Evolutionary conservation across 768 basidiomycete species (phyloP), one percentile per base, ranked within the genome.

Genomic region (Pisolithus orientalis): DNA sequence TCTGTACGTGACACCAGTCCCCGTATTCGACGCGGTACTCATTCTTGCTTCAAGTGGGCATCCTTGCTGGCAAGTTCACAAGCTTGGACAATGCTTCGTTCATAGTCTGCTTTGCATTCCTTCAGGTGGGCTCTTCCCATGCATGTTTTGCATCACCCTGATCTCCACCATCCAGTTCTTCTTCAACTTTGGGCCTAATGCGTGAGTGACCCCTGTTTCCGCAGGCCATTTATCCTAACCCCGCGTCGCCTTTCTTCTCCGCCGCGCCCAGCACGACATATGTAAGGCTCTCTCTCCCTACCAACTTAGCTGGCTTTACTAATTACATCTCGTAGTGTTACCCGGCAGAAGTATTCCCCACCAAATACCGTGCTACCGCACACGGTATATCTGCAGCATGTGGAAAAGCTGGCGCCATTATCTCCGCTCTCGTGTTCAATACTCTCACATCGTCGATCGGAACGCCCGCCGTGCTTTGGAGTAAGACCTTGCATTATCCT

Each of bases 161-260:
- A 55, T 47, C 14, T 28, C 54, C 9, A 51, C 61, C 32, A 17
- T 44, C 0, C 54, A 82, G 73, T 87, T 87, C 72, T 87, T 88
- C 75, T 88, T 88, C 75, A 88, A 89, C 70, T 90, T 87, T 59
- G 87, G 87, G 17, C 83, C 85, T 3, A 88, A 87, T 62, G 70
- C 80, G 76, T 83, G 61, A 57, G 80, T 59, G 17, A 2, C 34
- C 5, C 49, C 13, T 5, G 37, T 27, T 21, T 17, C 17, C 5
- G 46, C 13, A 27, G 47, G 4, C 5, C 6, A 1, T 8, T 1
- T 1, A 40, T 42, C 39, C 47, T 34, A 45, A 51, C 51, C 62
- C 34, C 3, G 11, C 34, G 17, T 49, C 44, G 31, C 11, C 16
- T 31, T 29, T 10, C 21, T 49, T 46, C 42, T 21, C 16, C 51